A percentile compares a stretch with the other conserved stretches of the same genome.
These are phyloP conservation scores for Gomphus sp. DNA, from an alignment of 1,284 basidiomycete species.

Conservation along the genomic window DNA sequence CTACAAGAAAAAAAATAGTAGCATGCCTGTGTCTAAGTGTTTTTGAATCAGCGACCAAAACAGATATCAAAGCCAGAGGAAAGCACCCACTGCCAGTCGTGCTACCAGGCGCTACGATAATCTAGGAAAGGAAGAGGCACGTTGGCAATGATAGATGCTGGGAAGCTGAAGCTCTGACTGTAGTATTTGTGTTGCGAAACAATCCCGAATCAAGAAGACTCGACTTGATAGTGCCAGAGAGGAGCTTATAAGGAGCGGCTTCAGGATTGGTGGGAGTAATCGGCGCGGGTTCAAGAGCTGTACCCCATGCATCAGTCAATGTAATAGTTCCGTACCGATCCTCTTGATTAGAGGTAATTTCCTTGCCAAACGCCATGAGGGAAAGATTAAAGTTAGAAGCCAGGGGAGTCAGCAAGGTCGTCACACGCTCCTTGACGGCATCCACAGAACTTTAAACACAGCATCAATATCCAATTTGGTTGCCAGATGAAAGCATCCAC, in stretches of 20 bases:
- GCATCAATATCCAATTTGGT: not conserved
- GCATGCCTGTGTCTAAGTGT: constrained; percentile 22
- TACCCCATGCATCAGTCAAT: constrained; percentile 31
- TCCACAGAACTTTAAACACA: constrained; percentile 28
- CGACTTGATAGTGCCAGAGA: constrained; percentile 40
- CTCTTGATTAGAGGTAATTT: constrained; percentile 21
- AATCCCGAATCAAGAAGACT: constrained; percentile 11
- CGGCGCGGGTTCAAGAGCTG: constrained; percentile 46
- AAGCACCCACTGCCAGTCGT: constrained; percentile 35
- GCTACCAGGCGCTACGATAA: constrained; percentile 39
- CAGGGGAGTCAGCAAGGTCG: constrained; percentile 30
- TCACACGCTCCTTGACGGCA: constrained; percentile 33
- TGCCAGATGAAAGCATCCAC: constrained; percentile 18
- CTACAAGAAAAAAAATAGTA: not conserved
- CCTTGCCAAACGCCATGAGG: constrained; percentile 38
- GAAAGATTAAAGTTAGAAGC: constrained; percentile 42
- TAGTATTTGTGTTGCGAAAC: not conserved
- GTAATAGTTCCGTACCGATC: constrained; percentile 26
- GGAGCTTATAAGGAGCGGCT: constrained; percentile 34
- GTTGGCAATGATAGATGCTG: not conserved
- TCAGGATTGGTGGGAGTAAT: constrained; percentile 34
- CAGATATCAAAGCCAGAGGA: not conserved
- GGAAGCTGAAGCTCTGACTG: not conserved
- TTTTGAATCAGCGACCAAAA: not conserved
- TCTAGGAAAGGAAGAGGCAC: constrained; percentile 13